These are phyloP conservation scores for Andrographis paniculata DNA, from an alignment of 305 asterid genomes.

Conservation along the genomic window DNA sequence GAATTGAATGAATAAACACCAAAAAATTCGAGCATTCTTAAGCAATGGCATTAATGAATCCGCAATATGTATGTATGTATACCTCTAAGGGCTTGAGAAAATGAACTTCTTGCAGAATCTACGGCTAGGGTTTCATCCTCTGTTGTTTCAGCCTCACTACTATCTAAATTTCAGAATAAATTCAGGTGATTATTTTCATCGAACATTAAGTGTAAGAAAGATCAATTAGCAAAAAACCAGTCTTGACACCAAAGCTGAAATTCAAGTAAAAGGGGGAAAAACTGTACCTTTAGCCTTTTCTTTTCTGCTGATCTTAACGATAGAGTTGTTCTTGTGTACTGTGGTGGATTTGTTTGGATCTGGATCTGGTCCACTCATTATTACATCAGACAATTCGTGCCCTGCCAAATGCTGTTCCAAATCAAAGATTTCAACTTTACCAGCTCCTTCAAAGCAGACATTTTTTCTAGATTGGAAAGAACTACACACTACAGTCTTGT, in stretches of 20 bases:
- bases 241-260: conserved; percentile 19
- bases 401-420: conserved; percentile 87
- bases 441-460: conserved; percentile 23
- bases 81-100: conserved; percentile 95
- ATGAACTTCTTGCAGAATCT: conserved; percentile 84
- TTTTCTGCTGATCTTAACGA: conserved; percentile 34
- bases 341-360: conserved; percentile 52
- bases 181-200: conserved; percentile 13
- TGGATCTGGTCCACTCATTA: conserved; percentile 60
- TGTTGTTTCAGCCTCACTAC: conserved; percentile 19
- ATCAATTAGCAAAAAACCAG: conserved; percentile 14
- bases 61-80: background rate
- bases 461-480: background rate
- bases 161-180: conserved; percentile 48
- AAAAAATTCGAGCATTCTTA: no score
- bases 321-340: conserved; percentile 27
- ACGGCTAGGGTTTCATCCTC: conserved; percentile 58
- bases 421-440: conserved; percentile 44
- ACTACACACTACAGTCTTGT: no score
- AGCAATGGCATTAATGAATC: background rate
- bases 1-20: background rate
- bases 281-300: conserved; percentile 78
- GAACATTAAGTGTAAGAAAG: background rate
- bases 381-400: conserved; percentile 55
- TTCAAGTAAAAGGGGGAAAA: background rate